phyloP scores from a whole-genome alignment of 2,329 filamentous ascomycete genomes.

The Rugonectria rugulosa region DNA sequence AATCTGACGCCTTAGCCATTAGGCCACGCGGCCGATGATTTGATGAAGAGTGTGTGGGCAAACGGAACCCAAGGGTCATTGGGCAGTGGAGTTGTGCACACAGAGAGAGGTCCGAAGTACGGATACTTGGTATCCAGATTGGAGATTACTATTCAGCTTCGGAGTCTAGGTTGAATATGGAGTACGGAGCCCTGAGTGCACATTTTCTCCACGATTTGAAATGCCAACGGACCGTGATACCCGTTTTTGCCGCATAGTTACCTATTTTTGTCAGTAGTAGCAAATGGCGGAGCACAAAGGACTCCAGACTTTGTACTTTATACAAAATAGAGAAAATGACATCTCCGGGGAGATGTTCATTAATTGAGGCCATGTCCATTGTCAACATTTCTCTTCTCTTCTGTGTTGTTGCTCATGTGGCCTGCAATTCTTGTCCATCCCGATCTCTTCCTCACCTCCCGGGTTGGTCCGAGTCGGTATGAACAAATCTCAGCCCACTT shows the following conservation, averaged over 20 bases:
- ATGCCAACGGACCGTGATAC: no score
- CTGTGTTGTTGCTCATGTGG: slow-evolving; percentile 3
- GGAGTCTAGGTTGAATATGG: not conserved
- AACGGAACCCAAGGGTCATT: not conserved
- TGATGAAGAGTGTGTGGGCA: not conserved
- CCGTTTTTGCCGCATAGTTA: no score
- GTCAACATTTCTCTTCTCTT: not conserved
- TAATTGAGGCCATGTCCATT: not conserved
- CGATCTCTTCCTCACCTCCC: slow-evolving; percentile 31
- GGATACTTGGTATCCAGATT: not conserved
- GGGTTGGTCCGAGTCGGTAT: slow-evolving; percentile 33
- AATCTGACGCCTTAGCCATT: slow-evolving; percentile 37
- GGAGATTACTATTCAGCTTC: not conserved
- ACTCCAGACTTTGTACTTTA: no score
- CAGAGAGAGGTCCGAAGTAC: no score
- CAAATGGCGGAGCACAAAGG: no score
- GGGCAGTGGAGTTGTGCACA: no score
- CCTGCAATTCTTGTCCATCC: slow-evolving; percentile 20
- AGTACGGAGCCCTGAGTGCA: not conserved
- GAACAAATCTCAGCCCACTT: slow-evolving; percentile 33
- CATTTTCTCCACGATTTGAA: slow-evolving; percentile 8
- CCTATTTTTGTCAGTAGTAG: no score
- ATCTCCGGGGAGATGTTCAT: not conserved
- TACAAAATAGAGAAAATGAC: no score
- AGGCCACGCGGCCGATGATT: slow-evolving; percentile 32